phyloP scores from a whole-genome alignment of 2,329 filamentous ascomycete genomes.

The Camptophora hylomeconis region DNA sequence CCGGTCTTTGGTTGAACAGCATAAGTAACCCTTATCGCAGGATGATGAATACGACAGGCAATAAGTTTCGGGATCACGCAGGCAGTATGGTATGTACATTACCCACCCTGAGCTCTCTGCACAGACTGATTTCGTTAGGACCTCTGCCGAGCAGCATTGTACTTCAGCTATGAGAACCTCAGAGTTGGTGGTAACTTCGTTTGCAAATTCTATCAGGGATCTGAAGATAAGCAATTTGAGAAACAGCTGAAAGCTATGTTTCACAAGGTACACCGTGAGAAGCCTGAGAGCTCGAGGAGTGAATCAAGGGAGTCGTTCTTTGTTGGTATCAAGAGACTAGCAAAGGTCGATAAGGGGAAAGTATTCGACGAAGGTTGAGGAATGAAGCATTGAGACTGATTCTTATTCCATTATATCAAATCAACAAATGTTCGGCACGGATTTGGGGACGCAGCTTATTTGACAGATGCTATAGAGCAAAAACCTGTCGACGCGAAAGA shows the following conservation, averaged over 20 bases:
- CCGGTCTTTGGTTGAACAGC: conserved; percentile 69
- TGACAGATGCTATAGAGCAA: too few species aligned
- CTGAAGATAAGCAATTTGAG: conserved; percentile 72
- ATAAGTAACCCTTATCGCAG: conserved; percentile 92
- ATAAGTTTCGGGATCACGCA: conserved; percentile 72
- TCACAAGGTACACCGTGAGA: conserved; percentile 66
- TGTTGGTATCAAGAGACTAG: conserved; percentile 61
- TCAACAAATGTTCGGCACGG: too few species aligned
- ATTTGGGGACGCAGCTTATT: too few species aligned
- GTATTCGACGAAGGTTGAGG: conserved; percentile 24
- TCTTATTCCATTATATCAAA: not conserved
- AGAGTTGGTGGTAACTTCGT: conserved; percentile 76
- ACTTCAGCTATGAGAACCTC: conserved; percentile 75
- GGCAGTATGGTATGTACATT: conserved; percentile 70
- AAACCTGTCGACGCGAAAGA: too few species aligned
- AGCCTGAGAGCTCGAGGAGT: conserved; percentile 78
- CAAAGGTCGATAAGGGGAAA: conserved; percentile 31
- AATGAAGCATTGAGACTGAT: not conserved
- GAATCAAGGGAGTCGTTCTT: conserved; percentile 81
- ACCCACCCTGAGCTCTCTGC: not conserved
- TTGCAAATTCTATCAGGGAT: conserved; percentile 93
- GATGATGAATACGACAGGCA: conserved; percentile 98
- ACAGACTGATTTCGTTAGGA: conserved; percentile 46
- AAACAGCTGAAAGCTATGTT: conserved; percentile 64
- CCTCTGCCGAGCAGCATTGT: conserved; percentile 72